These are phyloP conservation scores for Boeremia exigua DNA, from an alignment of 2,329 filamentous ascomycete species.

Conservation along the genomic window DNA sequence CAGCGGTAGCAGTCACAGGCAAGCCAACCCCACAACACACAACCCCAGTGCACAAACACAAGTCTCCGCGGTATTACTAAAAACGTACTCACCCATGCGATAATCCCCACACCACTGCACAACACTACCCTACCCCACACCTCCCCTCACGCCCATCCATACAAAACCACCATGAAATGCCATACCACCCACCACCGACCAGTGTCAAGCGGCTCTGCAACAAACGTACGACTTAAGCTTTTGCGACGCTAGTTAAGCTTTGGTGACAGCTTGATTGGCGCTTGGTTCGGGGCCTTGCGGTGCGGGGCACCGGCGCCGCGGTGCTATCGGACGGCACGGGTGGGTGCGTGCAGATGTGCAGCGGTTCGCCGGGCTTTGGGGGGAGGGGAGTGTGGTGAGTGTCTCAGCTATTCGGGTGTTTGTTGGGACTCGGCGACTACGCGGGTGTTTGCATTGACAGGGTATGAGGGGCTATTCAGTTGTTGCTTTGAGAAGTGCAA, in stretches of 20 bases:
- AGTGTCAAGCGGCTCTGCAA: background rate
- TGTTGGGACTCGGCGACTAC: no score
- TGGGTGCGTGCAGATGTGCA: no score
- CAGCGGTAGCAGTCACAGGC: background rate
- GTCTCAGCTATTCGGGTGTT: no score
- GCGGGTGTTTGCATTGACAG: no score
- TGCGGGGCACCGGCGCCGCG: background rate
- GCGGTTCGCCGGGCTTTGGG: no score
- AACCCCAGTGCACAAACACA: background rate
- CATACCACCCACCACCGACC: background rate
- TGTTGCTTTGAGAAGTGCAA: no score
- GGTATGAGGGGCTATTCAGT: no score
- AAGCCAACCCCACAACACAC: background rate
- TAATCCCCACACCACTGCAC: background rate
- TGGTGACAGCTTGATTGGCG: slow-evolving; percentile 21
- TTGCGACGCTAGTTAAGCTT: slow-evolving; percentile 32
- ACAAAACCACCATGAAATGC: slow-evolving; percentile 1
- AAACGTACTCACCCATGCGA: background rate
- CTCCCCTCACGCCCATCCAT: background rate
- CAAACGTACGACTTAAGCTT: slow-evolving; percentile 20
- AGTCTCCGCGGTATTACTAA: background rate
- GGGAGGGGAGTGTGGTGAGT: no score
- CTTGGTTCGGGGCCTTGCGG: background rate
- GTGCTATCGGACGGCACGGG: no score
- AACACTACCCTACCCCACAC: background rate